Evolutionary conservation across 2,329 filamentous ascomycete species (phyloP), one percentile per base, ranked within the genome.

Genomic region (Fusarium gaditjirri): DNA sequence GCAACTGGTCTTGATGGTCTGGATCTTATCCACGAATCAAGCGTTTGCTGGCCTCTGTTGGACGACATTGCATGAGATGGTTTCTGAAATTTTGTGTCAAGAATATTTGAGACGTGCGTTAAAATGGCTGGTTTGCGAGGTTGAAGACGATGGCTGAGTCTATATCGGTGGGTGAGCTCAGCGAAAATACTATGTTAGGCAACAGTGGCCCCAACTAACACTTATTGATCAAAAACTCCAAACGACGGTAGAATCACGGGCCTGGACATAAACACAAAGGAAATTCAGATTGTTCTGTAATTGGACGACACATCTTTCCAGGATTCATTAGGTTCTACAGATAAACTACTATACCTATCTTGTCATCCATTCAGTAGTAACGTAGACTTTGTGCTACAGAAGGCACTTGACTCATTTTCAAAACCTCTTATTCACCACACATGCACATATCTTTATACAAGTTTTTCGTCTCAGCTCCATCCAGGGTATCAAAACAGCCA

Each of bases 21-120:
- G 33, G 35, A 46, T 10, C 68, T 73, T 16, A 80, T 56, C 79
- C 79, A 80, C 21, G 59, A 58, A 59, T 80, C 77, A 43, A 80
- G 67, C 13, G 78, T 79, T 56, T 62, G 58, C 50, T 80, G 78
- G 27, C 68, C 64, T 31, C 44, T 33, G 12, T 64, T 58, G 33
- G 62, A 42, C 19, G 67, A 31, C 42, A 71, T 65, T 54, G 9
- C 38, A 72, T 52, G 56, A n/a, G 23, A 13, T 8, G 16, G 38
- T 41, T 49, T 31, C 23, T 29, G 21, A n/a, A 8, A 33, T 8
- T 10, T 23, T 33, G 14, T 13, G n/a, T 52, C 23, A 19, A 25
- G 29, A 33, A 21, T 11, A 52, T 41, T 16, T 8, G 23, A 52
- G 31, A 21, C 16, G 31, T 25, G 12, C 25, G 19, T 47, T 25